Base-by-base conservation (phyloP, 164 flowering plant genomes). In the Hamamelis virginiana region DNA sequence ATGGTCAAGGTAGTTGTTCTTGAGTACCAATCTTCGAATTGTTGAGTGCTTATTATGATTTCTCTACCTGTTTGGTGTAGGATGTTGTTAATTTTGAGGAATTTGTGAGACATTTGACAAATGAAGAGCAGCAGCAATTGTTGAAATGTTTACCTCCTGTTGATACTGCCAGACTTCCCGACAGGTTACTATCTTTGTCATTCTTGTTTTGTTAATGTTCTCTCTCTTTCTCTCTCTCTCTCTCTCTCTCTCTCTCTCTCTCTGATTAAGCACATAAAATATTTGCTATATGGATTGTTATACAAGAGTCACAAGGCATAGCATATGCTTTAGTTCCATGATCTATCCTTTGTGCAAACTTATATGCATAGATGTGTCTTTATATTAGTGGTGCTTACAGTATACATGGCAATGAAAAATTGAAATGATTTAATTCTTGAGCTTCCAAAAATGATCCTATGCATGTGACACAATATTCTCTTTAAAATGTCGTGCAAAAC, bases 41-140 rank as follows among this genome's bases (percentile, higher is more conserved):
- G 26, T 50, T 72, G 55, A 48, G 53, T n/a, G n/a, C 53, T 43
- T 69, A 12, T 55, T 18, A 11, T 66, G 71, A 56, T 72, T 74
- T 14, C 47, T 64, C 63, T 66, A 44, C 69, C 23, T 77, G 56
- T 68, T 69, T 81, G 72, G 43, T 80, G 73, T 80, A 95, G 99
- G 97, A 89, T 76, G 76, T 91, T 69, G 64, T 89, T 18, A 87
- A 81, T 75, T 87, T 76, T 68, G 90, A 89, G 73, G 88, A 80
- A 81, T 90, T 92, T 52, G 66, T 55, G 43, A 76, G 76, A 67
- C 78, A 81, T 67, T 77, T 95, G 66, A 88, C 97, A 55, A 70
- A 67, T 67, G 93, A 90, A 59, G 97, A 95, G 70, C 91, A 89
- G 65, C 82, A 79, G 66, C 84, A 74, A 50, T 77, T 95, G 85